phyloP scores from a whole-genome alignment of 2,329 filamentous ascomycete species.

The Epichloe aotearoae region DNA sequence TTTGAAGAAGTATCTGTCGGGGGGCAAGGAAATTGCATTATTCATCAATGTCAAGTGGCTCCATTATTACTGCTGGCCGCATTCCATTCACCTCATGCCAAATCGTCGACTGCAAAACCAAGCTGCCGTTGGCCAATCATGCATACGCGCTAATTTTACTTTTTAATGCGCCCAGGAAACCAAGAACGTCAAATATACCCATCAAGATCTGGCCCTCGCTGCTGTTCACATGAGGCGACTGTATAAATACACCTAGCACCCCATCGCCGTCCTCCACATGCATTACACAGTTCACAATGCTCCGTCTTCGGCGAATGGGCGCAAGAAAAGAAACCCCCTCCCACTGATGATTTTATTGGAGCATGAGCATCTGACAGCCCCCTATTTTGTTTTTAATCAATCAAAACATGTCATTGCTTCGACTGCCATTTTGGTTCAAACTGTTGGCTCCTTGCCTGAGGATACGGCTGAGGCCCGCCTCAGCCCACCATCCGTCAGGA shows the following conservation, averaged over 20 bases:
- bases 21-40: too few species aligned
- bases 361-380: too few species aligned
- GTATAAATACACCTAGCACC: background rate
- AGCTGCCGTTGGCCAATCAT: background rate
- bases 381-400: background rate
- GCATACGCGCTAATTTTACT: background rate
- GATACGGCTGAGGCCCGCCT: conserved; percentile 51
- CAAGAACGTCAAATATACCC: background rate
- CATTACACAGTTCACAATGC: background rate
- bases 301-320: background rate
- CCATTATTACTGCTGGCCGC: background rate
- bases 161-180: background rate
- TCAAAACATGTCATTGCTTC: background rate
- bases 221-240: background rate
- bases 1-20: too few species aligned
- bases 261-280: too few species aligned
- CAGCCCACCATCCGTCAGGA: conserved; percentile 71
- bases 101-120: background rate
- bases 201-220: background rate
- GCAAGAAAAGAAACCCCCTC: too few species aligned
- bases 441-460: conserved; percentile 21
- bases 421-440: background rate
- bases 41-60: too few species aligned
- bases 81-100: too few species aligned
- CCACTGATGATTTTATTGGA: background rate